Conservation (phyloP, 176 grass and related monocot genomes). For the Triticum timopheevii region DNA sequence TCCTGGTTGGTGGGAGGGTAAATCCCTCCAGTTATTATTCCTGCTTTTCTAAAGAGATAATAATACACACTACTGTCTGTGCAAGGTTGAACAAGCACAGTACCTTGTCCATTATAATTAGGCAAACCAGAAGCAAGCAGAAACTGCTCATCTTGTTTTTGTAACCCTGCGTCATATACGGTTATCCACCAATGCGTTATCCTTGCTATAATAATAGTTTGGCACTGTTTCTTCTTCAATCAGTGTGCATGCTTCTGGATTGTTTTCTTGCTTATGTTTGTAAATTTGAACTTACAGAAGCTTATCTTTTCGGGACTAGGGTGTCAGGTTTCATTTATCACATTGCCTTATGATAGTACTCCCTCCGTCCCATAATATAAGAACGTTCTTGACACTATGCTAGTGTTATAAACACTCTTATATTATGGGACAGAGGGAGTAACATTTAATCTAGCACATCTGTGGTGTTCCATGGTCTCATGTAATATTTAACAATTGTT, state of each 20-base stretch:
- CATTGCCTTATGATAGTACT: neutral
- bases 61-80: neutral
- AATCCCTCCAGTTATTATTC: neutral
- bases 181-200: neutral
- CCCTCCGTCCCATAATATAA: too few species aligned
- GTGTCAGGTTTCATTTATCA: neutral
- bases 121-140: neutral
- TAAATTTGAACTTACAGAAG: slow-evolving; percentile 7
- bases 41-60: neutral
- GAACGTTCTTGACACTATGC: too few species aligned
- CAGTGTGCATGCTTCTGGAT: neutral
- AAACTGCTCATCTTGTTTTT: neutral
- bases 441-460: neutral
- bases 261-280: neutral
- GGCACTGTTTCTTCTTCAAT: neutral
- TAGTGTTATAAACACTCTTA: too few species aligned
- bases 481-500: slow-evolving; percentile 1
- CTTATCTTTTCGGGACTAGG: slow-evolving; percentile 18
- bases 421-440: neutral
- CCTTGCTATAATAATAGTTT: slow-evolving; percentile 5
- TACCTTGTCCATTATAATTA: slow-evolving; percentile 7
- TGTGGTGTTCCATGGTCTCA: slow-evolving; percentile 16
- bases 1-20: neutral
- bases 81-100: neutral
- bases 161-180: neutral